These are phyloP conservation scores for Pythium aquatile DNA, from an alignment of 352 stramenopile species.

Conservation along the genomic window DNA sequence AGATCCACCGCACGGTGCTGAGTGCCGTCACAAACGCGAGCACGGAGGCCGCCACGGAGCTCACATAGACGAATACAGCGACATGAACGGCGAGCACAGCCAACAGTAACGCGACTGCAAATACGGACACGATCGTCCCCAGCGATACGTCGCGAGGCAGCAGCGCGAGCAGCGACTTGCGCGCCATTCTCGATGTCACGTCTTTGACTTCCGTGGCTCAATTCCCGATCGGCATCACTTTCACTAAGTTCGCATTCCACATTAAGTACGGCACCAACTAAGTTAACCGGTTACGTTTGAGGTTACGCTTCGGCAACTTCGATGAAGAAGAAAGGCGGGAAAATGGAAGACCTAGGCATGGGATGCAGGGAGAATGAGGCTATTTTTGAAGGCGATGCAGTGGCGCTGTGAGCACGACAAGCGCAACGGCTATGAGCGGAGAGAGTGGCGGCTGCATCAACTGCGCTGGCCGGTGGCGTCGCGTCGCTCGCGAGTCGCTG, in stretches of 20 bases:
- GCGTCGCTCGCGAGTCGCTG: background rate
- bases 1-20: conserved; percentile 44
- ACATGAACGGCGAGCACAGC: conserved; percentile 21
- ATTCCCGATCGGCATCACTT: background rate
- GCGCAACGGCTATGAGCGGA: background rate
- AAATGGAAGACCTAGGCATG: background rate
- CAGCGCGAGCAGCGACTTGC: conserved; percentile 13
- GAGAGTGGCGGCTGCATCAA: background rate
- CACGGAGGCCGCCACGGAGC: conserved; percentile 18
- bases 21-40: conserved; percentile 25
- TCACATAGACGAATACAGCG: conserved; percentile 31
- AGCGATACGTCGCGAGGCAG: conserved; percentile 47
- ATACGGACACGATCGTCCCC: conserved; percentile 28
- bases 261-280: background rate
- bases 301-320: background rate
- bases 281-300: background rate
- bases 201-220: background rate
- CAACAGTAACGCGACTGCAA: conserved; percentile 7
- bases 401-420: background rate
- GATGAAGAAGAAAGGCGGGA: background rate
- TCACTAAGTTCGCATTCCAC: background rate
- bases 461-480: background rate
- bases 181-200: conserved; percentile 1
- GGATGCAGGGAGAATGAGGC: background rate
- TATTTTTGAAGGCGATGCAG: conserved; percentile 2